Base-by-base conservation (phyloP, 176 grass and related monocot species). In the Oryza glaberrima region DNA sequence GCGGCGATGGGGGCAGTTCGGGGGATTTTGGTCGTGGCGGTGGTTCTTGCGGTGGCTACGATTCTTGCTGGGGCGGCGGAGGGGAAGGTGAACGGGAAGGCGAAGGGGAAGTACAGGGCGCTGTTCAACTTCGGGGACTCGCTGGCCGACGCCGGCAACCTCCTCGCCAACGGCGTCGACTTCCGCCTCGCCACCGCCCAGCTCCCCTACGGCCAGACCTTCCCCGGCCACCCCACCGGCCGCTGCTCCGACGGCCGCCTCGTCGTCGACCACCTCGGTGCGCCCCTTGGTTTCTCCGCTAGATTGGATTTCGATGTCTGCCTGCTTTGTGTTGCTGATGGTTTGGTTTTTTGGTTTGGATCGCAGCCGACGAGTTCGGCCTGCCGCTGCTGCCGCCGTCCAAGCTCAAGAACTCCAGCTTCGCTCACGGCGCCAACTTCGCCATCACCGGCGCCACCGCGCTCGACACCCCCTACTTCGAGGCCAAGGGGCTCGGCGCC, bases 71-170 rank as follows among this genome's bases (percentile, higher is more conserved):
- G 4, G 3, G 28, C 35, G 54, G 54, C 19, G 71, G 3, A 19
- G 40, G 69, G 30, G 30, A 32, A 60, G 0, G 76, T 17, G 47
- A 49, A 49, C 13, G 87, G 67, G 35, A 38, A 56, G 60, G 76
- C 77, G n/a, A 90, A 77, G 19, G 78, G 92, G 28, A 87, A 26
- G 56, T 97, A 97, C 84, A 17, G 84, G 22, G 94, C 94, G 23
- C 84, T 97, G 16, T 97, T 97, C 81, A 97, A 91, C 85, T 97
- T 97, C 28, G 94, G 94, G 68, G 94, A 97, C 77, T 97, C 91
- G 65, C 92, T 94, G 10, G 90, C 94, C 44, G 94, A 97, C 81
- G 85, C 87, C 7, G 94, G 94, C 13, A 97, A 97, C 79, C 94
- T 94, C 40, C 74, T 93, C 13, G 87, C 85, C 28, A 85, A 90